These are phyloP conservation scores for Asterophora lycoperdoides DNA, from an alignment of 768 basidiomycete genomes.

Conservation along the genomic window DNA sequence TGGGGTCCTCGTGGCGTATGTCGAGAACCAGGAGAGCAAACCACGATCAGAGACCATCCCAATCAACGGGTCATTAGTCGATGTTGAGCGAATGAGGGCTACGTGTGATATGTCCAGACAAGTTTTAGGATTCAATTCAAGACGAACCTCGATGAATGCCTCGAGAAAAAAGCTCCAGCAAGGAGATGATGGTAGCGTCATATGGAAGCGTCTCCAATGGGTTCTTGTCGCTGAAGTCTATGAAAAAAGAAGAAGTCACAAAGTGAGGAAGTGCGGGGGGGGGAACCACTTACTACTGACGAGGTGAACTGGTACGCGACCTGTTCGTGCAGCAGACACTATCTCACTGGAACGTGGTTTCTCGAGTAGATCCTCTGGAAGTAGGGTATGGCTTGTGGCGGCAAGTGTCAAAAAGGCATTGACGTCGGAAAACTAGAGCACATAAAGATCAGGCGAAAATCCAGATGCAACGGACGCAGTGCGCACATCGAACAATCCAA, in stretches of 20 bases:
- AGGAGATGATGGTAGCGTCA: conserved; percentile 57
- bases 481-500: conserved; percentile 75
- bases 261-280: not conserved
- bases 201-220: conserved; percentile 61
- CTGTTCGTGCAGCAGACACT: conserved; percentile 67
- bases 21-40: conserved; percentile 65
- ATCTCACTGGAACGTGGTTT: conserved; percentile 64
- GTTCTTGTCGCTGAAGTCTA: conserved; percentile 86
- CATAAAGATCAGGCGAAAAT: not conserved
- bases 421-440: conserved; percentile 69
- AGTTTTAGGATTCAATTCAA: not conserved
- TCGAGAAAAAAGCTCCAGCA: conserved; percentile 62
- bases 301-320: conserved; percentile 67
- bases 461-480: not conserved
- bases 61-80: conserved; percentile 43
- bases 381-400: conserved; percentile 69
- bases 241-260: no score
- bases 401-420: conserved; percentile 86
- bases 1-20: conserved; percentile 44
- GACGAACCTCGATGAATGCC: conserved; percentile 67
- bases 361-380: conserved; percentile 54
- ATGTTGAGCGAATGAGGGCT: conserved; percentile 55
- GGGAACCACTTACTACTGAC: conserved; percentile 62
- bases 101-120: not conserved
- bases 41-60: conserved; percentile 75